These are phyloP conservation scores for Angomonas deanei DNA, from an alignment of 208 protist species.

Conservation along the genomic window DNA sequence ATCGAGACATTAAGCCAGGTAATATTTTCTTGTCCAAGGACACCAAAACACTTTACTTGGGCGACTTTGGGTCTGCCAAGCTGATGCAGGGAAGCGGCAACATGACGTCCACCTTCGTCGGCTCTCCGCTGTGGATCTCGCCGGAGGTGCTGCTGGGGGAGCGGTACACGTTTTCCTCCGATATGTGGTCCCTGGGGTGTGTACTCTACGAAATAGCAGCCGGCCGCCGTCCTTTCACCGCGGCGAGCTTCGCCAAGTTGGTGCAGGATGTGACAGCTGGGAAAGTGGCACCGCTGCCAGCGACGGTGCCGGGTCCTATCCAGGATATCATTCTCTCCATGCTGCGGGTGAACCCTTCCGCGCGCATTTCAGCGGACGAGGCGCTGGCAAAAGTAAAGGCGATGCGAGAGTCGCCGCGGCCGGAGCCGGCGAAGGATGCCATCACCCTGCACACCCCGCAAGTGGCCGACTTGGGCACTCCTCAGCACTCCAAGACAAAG, in stretches of 20 bases:
- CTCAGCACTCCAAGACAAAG: background rate
- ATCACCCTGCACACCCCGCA: background rate
- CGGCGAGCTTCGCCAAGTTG: constrained; percentile 66
- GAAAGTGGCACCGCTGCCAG: constrained; percentile 46
- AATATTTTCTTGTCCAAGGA: constrained; percentile 82
- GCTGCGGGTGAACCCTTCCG: constrained; percentile 46
- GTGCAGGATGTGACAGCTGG: constrained; percentile 77
- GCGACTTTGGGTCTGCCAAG: constrained; percentile 81
- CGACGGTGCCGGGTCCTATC: constrained; percentile 29
- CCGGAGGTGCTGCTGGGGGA: constrained; percentile 80
- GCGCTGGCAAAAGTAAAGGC: constrained; percentile 25
- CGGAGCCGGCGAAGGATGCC: background rate
- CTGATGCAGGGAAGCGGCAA: constrained; percentile 16
- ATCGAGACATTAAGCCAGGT: constrained; percentile 89
- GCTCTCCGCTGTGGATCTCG: constrained; percentile 79
- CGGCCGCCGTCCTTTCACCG: constrained; percentile 43
- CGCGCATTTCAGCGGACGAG: constrained; percentile 29
- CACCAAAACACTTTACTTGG: constrained; percentile 39
- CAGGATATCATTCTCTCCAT: constrained; percentile 46
- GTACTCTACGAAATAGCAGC: constrained; percentile 73
- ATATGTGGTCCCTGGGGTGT: constrained; percentile 86
- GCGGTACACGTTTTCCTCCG: constrained; percentile 76
- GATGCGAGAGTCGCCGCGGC: constrained; percentile 10
- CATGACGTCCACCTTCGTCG: constrained; percentile 61
- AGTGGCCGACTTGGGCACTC: no score